These are phyloP conservation scores for Pholiota microspora DNA, from an alignment of 768 basidiomycete species.

Conservation along the genomic window DNA sequence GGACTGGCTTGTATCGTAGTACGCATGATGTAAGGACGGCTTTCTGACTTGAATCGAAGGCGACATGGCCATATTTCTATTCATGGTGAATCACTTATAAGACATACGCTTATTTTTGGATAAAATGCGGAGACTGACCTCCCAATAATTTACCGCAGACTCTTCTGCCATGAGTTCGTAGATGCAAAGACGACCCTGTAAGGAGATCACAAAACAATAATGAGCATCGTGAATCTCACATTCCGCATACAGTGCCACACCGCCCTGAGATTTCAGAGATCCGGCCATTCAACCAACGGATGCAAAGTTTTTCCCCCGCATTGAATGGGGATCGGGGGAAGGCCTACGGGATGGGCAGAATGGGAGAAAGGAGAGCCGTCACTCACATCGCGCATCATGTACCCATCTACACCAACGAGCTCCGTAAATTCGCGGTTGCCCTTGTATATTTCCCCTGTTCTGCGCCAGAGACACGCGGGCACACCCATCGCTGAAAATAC, in stretches of 20 bases:
- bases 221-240: slow-evolving; percentile 1
- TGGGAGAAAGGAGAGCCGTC: background rate
- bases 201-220: background rate
- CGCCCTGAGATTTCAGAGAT: background rate
- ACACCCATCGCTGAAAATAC: slow-evolving; percentile 96
- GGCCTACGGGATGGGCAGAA: background rate
- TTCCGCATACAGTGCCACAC: background rate
- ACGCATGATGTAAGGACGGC: slow-evolving; percentile 92
- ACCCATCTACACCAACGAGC: slow-evolving; percentile 82
- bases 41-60: slow-evolving; percentile 89
- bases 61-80: slow-evolving; percentile 93
- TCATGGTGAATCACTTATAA: background rate
- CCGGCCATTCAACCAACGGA: background rate
- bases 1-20: slow-evolving; percentile 70
- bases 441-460: slow-evolving; percentile 99
- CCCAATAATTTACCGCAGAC: slow-evolving; percentile 96
- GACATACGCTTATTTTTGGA: background rate
- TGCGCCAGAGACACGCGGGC: slow-evolving; percentile 93
- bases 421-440: slow-evolving; percentile 95
- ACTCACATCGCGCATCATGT: slow-evolving; percentile 82
- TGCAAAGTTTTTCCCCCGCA: background rate
- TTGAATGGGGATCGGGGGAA: background rate
- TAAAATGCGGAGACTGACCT: slow-evolving; percentile 44
- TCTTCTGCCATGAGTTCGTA: slow-evolving; percentile 99
- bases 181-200: slow-evolving; percentile 85